Evolutionary conservation across 176 grass and related monocot genomes (phyloP).

Genomic region (Oryza meridionalis): DNA sequence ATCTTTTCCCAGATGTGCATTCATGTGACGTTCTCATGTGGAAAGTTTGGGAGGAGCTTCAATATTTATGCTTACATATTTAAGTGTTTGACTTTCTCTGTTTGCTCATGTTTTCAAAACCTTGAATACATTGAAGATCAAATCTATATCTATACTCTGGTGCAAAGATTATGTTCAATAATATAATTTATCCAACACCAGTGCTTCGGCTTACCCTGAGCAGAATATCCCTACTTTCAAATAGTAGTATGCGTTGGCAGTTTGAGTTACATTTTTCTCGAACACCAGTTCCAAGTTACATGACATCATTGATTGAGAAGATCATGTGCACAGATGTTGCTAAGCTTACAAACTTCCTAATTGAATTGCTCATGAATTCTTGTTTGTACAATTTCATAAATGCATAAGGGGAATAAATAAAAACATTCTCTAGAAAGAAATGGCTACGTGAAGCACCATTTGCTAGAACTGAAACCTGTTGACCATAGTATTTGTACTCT

Average conservation of each 20-base stretch:
- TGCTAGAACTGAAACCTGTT: background rate
- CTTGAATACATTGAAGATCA: background rate
- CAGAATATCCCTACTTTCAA: background rate
- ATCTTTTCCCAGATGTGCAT: background rate
- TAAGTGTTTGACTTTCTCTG: background rate
- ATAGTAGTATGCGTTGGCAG: slow-evolving; percentile 8
- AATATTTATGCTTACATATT: background rate
- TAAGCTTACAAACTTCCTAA: background rate
- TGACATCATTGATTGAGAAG: background rate
- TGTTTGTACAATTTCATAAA: background rate
- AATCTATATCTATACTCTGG: background rate
- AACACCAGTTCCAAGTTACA: background rate
- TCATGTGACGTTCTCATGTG: background rate
- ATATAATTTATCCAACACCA: background rate
- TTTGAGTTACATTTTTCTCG: background rate
- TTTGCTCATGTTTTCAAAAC: slow-evolving; percentile 15
- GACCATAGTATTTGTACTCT: background rate
- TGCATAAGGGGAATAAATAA: background rate
- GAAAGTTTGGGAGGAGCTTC: background rate
- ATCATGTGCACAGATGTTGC: background rate
- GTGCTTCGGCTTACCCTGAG: background rate
- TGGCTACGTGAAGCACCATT: background rate
- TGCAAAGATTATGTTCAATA: background rate
- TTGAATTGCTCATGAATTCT: background rate
- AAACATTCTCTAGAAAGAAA: background rate